A percentile compares a stretch with the other conserved stretches of the same genome.
phyloP scores from a whole-genome alignment of 2,329 filamentous ascomycete species.

The Zarea fungicola region DNA sequence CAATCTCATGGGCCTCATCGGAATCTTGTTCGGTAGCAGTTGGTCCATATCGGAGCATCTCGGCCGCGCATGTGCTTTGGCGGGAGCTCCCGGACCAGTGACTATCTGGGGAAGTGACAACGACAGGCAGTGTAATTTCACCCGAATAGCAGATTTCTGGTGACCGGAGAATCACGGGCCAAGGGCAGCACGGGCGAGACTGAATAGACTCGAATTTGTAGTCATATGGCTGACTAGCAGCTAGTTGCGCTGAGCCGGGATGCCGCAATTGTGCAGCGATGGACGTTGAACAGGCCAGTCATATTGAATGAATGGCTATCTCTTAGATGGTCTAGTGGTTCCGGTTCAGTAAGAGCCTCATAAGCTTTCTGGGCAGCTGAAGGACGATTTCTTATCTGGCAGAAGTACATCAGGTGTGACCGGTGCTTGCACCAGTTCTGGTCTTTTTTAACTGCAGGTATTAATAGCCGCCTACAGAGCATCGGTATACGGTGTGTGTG shows the following conservation, averaged over 20 bases:
- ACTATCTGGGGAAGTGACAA: neutral
- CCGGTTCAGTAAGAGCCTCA: no score
- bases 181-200: no score
- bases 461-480: no score
- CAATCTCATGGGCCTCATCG: neutral
- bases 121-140: neutral
- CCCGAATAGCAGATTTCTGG: neutral
- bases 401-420: no score
- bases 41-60: constrained; percentile 2
- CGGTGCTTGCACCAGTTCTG: no score
- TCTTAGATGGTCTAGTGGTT: no score
- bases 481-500: no score
- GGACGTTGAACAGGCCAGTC: neutral
- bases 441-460: no score
- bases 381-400: no score
- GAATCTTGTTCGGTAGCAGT: neutral
- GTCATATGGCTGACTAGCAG: neutral
- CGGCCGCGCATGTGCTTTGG: constrained; percentile 7
- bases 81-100: constrained; percentile 6
- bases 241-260: neutral
- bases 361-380: no score
- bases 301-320: no score
- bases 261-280: neutral
- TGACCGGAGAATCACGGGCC: constrained; percentile 3
- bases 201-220: no score